Conservation (phyloP, 1,284 basidiomycete genomes). For the Spongispora temasekensis region DNA sequence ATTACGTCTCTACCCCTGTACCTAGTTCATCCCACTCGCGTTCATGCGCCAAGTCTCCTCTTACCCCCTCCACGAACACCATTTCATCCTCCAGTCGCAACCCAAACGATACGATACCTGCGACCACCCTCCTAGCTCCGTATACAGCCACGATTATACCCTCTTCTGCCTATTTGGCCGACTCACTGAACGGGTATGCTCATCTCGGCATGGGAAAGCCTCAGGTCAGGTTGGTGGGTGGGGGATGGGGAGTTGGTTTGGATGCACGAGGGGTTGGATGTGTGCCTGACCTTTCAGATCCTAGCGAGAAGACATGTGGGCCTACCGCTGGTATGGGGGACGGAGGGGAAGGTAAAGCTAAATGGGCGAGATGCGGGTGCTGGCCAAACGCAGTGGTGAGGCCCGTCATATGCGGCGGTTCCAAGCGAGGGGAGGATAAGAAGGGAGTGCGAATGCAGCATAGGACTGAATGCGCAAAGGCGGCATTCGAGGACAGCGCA, state of each 20-base stretch:
- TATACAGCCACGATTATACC: slow-evolving; percentile 62
- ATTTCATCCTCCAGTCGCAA: slow-evolving; percentile 27
- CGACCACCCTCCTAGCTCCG: slow-evolving; percentile 52
- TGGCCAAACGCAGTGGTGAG: slow-evolving; percentile 87
- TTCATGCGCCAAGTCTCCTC: slow-evolving; percentile 39
- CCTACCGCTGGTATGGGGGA: slow-evolving; percentile 5
- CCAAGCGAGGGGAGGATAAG: slow-evolving; percentile 16
- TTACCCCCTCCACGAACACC: slow-evolving; percentile 34
- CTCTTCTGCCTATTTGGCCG: slow-evolving; percentile 60
- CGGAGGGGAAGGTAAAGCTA: slow-evolving; percentile 42
- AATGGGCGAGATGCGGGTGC: slow-evolving; percentile 85
- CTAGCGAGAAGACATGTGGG: slow-evolving; percentile 3
- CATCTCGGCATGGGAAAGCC: slow-evolving; percentile 73
- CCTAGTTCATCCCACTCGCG: slow-evolving; percentile 37
- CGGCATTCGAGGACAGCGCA: slow-evolving; percentile 3
- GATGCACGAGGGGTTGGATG: slow-evolving; percentile 83
- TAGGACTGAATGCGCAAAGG: slow-evolving; percentile 19
- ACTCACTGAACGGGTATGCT: slow-evolving; percentile 70
- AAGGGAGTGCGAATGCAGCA: slow-evolving; percentile 18
- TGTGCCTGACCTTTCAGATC: slow-evolving; percentile 10
- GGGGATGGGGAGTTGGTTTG: slow-evolving; percentile 79
- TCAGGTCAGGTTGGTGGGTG: slow-evolving; percentile 80
- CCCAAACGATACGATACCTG: slow-evolving; percentile 51
- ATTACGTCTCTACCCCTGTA: slow-evolving; percentile 18
- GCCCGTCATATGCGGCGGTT: slow-evolving; percentile 63